phyloP scores from a whole-genome alignment of 345 rosid species.

The Orychophragmus violaceus region DNA sequence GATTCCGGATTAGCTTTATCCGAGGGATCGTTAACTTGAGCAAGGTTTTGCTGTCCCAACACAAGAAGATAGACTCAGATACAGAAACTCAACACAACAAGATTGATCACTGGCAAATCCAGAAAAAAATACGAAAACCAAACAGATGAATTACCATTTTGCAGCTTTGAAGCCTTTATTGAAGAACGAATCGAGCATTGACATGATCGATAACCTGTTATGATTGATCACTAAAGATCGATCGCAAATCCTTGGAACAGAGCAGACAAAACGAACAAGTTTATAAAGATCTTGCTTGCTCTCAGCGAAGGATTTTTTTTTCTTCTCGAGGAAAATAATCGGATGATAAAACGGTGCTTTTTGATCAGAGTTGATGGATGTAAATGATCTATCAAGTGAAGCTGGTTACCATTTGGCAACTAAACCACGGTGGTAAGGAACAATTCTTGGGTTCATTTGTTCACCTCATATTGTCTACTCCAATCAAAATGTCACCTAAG shows the following conservation, averaged over 20 bases:
- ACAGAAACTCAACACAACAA: neutral
- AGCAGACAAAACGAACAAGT: neutral
- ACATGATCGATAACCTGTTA: conserved; percentile 30
- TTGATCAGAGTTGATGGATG: neutral
- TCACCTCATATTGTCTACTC: too few species aligned
- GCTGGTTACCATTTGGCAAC: conserved; percentile 18
- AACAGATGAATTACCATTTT: conserved; percentile 49
- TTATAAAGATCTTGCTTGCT: conserved; percentile 22
- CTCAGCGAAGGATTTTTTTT: conserved; percentile 5
- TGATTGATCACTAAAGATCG: neutral
- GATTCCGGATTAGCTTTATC: conserved; percentile 74
- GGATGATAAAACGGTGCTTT: neutral
- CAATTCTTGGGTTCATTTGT: too few species aligned
- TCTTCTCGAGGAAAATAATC: neutral
- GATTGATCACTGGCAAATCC: neutral
- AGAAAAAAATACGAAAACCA: neutral
- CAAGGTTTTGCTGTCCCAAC: conserved; percentile 67
- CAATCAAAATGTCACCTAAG: too few species aligned
- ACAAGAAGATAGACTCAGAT: neutral
- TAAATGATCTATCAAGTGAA: neutral
- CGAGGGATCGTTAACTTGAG: conserved; percentile 53
- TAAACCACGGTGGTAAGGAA: too few species aligned
- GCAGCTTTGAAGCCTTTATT: conserved; percentile 85
- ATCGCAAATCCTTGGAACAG: neutral
- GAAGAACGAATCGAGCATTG: conserved; percentile 90